These are phyloP conservation scores for Talaromyces sp. DNA, from an alignment of 2,329 filamentous ascomycete genomes.

Conservation along the genomic window DNA sequence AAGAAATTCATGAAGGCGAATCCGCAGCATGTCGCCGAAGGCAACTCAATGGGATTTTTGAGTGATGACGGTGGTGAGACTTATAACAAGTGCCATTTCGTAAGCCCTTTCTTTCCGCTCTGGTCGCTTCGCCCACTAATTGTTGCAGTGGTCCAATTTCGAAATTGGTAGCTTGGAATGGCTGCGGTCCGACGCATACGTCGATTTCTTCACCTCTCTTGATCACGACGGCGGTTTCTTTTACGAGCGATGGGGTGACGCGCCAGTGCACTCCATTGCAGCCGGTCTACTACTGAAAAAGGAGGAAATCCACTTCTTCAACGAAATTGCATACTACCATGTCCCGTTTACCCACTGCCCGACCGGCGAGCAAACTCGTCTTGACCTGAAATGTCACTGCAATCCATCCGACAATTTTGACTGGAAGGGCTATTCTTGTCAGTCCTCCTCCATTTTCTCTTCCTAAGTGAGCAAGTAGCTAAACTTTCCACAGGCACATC, in stretches of 20 bases:
- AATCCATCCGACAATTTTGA: conserved; percentile 98
- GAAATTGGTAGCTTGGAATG: conserved; percentile 92
- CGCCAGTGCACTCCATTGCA: conserved; percentile 96
- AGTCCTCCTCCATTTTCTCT: conserved; percentile 36
- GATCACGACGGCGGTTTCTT: conserved; percentile 95
- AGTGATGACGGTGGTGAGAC: conserved; percentile 86
- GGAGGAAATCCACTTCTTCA: conserved; percentile 96
- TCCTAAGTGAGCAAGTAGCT: not conserved
- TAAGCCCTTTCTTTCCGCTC: conserved; percentile 47
- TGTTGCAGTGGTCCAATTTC: conserved; percentile 88
- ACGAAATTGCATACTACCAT: conserved; percentile 98
- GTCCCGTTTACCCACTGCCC: conserved; percentile 98
- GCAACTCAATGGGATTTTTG: conserved; percentile 85
- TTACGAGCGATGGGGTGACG: conserved; percentile 98
- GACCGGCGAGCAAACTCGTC: conserved; percentile 75
- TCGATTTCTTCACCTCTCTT: conserved; percentile 84
- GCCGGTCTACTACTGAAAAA: conserved; percentile 83
- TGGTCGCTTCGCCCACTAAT: not conserved
- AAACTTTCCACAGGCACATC: conserved; percentile 66
- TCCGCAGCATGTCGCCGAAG: conserved; percentile 79
- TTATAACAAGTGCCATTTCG: conserved; percentile 97
- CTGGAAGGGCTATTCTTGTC: conserved; percentile 98
- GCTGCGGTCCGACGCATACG: conserved; percentile 83
- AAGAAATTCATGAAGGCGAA: conserved; percentile 91
- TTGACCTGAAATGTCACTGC: conserved; percentile 88